Evolutionary conservation across 306 rosid species (phyloP).

Genomic region (Prunus davidiana): DNA sequence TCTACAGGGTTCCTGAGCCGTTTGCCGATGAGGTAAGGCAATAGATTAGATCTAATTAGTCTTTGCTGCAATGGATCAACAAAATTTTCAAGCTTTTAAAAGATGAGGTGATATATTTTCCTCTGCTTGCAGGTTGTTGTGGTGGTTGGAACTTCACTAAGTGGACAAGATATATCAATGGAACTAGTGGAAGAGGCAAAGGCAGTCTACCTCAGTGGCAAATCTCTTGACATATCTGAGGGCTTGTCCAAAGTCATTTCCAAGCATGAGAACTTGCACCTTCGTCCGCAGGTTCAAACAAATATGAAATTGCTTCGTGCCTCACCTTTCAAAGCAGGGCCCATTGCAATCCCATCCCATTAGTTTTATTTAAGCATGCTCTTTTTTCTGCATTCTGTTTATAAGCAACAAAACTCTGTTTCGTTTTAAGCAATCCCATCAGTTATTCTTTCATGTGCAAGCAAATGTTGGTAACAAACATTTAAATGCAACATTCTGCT

Average conservation of each 20-base stretch:
- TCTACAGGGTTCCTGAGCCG: conserved; percentile 74
- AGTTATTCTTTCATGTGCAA: neutral
- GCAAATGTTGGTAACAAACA: neutral
- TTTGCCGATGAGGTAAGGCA: conserved; percentile 64
- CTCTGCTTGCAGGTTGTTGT: conserved; percentile 53
- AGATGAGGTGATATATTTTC: neutral
- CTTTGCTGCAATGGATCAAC: neutral
- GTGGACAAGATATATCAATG: conserved; percentile 88
- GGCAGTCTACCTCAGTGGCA: conserved; percentile 68
- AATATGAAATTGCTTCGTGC: neutral
- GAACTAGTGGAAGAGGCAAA: conserved; percentile 76
- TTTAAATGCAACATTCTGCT: conserved; percentile 4
- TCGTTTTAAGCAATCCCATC: no score
- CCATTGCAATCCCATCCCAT: no score
- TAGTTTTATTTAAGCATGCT: neutral
- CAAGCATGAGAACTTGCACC: conserved; percentile 61
- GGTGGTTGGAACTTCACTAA: conserved; percentile 77
- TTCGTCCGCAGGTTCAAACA: conserved; percentile 63
- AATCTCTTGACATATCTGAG: conserved; percentile 52
- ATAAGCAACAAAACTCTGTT: no score
- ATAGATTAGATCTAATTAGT: neutral
- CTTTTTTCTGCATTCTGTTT: no score
- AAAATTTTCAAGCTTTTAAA: neutral
- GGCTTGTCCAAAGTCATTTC: conserved; percentile 81
- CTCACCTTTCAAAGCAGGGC: no score